A percentile compares a stretch with the other conserved stretches of the same genome.
Conservation (phyloP, 768 basidiomycete species). For the Tulasnella sp. region DNA sequence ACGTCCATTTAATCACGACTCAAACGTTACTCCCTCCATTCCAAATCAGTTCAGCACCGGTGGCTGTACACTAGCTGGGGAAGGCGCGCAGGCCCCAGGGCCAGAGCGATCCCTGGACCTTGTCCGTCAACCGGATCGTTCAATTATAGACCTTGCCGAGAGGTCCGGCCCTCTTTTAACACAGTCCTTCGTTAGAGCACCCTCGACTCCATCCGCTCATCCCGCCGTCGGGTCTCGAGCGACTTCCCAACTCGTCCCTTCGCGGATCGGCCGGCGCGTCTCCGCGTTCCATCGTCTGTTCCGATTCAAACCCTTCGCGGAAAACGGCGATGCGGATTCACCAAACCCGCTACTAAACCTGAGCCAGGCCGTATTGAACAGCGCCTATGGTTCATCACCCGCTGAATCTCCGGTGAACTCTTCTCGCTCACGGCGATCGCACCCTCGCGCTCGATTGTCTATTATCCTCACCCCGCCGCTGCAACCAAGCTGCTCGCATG, state of each 20-base stretch:
- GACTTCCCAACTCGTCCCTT: neutral
- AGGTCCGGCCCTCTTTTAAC: neutral
- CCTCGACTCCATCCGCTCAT: neutral
- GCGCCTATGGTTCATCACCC: neutral
- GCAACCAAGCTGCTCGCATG: neutral
- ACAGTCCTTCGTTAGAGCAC: too few species aligned
- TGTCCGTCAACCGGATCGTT: neutral
- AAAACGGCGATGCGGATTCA: neutral
- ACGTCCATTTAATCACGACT: neutral
- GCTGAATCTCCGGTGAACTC: neutral
- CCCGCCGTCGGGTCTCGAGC: too few species aligned
- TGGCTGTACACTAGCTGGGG: neutral
- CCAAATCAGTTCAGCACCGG: neutral
- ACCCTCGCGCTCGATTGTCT: neutral
- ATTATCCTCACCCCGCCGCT: neutral
- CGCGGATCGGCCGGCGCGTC: neutral
- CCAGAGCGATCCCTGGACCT: neutral
- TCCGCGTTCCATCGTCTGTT: neutral
- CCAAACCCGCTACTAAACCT: neutral
- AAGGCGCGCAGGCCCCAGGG: neutral
- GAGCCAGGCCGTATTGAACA: neutral
- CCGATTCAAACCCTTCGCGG: neutral
- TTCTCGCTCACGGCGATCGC: neutral
- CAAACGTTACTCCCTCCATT: neutral
- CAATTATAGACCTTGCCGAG: neutral